A percentile compares a stretch with the other conserved stretches of the same genome.
phyloP scores from a whole-genome alignment of 805 yeast genomes.

The Wickerhamomyces silvicola region DNA sequence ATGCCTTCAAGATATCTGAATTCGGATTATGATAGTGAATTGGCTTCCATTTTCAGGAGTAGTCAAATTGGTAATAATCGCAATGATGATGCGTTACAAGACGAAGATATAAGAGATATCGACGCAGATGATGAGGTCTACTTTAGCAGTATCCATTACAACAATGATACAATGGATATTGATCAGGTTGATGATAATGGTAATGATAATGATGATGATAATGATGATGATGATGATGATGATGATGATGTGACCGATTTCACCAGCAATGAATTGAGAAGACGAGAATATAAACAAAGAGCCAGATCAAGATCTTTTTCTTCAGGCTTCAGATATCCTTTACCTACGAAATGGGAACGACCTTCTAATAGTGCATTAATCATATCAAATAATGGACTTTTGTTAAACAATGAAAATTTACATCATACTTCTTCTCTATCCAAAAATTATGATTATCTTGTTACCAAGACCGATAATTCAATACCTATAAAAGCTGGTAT shows the following conservation, averaged over 20 bases:
- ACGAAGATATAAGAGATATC: neutral
- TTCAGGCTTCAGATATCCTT: constrained; percentile 13
- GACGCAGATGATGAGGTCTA: constrained; percentile 1
- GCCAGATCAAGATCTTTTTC: neutral
- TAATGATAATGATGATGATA: constrained; percentile 1
- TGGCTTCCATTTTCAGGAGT: constrained; percentile 7
- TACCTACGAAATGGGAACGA: constrained; percentile 17
- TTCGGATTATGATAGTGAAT: constrained; percentile 7
- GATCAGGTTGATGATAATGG: constrained; percentile 10
- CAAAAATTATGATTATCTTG: constrained; percentile 13
- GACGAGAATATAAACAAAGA: constrained; percentile 3
- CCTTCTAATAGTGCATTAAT: constrained; percentile 3
- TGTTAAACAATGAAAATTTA: constrained; percentile 8
- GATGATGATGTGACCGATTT: neutral
- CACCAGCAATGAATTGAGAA: constrained; percentile 1
- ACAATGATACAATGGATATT: constrained; percentile 11
- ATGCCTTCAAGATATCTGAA: constrained; percentile 12
- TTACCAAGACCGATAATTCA: constrained; percentile 27
- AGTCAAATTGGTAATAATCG: neutral
- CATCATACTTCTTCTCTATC: constrained; percentile 3
- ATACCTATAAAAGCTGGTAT: constrained; percentile 37
- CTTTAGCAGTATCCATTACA: constrained; percentile 4
- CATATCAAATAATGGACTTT: constrained; percentile 8
- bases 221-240: neutral
- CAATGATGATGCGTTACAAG: neutral